phyloP scores from a whole-genome alignment of 257 asterid genomes.

The Scutellaria barbata region DNA sequence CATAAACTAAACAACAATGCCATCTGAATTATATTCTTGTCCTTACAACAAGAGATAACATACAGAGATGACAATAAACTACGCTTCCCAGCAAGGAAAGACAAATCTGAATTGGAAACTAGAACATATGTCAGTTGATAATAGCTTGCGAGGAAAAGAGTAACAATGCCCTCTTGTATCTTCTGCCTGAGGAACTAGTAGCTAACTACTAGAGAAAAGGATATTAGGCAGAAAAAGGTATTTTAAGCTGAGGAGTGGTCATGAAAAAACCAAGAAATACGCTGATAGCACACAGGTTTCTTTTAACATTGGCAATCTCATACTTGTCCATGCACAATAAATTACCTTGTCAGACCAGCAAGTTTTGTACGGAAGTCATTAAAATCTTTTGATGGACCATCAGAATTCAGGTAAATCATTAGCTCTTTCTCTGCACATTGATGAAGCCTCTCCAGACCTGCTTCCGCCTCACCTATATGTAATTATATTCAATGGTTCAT shows the following conservation, averaged over 20 bases:
- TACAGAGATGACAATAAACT: neutral
- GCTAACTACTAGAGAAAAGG: neutral
- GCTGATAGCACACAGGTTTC: neutral
- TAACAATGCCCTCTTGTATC: neutral
- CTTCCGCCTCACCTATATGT: slow-evolving; percentile 91
- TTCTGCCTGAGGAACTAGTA: neutral
- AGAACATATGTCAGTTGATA: neutral
- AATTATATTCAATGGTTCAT: slow-evolving; percentile 14
- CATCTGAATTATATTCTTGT: neutral
- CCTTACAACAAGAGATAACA: neutral
- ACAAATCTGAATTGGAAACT: neutral
- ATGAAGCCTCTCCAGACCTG: slow-evolving; percentile 98
- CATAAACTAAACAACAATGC: neutral
- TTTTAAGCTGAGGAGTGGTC: neutral
- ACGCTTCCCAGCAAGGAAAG: neutral
- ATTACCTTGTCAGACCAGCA: slow-evolving; percentile 94
- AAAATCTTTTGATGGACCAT: slow-evolving; percentile 73
- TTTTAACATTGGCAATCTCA: slow-evolving; percentile 8
- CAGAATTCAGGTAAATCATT: slow-evolving; percentile 58
- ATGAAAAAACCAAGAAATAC: neutral
- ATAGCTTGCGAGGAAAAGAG: slow-evolving; percentile 7
- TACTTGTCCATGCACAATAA: slow-evolving; percentile 25
- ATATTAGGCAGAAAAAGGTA: neutral
- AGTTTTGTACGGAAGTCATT: slow-evolving; percentile 93
- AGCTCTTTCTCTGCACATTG: slow-evolving; percentile 98